Percentiles rank a stretch among this genome's conserved stretches.
These are phyloP conservation scores for Earliella scabrosa DNA, from an alignment of 1,284 basidiomycete species.

Conservation along the genomic window DNA sequence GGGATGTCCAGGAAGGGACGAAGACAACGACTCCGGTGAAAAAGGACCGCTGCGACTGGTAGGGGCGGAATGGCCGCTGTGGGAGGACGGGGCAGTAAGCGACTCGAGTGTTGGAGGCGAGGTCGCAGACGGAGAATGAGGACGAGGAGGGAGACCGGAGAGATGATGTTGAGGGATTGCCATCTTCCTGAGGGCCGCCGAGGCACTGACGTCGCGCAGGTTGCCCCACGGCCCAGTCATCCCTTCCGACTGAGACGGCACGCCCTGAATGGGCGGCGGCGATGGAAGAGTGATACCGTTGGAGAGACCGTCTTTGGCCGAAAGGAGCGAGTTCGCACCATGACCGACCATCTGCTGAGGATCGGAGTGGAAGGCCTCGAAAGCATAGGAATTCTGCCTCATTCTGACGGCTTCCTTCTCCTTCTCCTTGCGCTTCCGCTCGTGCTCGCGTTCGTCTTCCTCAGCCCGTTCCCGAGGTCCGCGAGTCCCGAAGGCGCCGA, in stretches of 20 bases:
- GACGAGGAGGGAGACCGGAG: slow-evolving; percentile 29
- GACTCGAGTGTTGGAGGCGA: slow-evolving; percentile 27
- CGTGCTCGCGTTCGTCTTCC: slow-evolving; percentile 63
- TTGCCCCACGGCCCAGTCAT: slow-evolving; percentile 32
- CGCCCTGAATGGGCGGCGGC: slow-evolving; percentile 21
- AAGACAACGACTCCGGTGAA: slow-evolving; percentile 35
- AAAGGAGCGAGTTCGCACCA: slow-evolving; percentile 39
- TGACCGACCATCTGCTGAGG: slow-evolving; percentile 45
- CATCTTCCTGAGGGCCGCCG: slow-evolving; percentile 37
- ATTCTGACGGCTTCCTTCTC: slow-evolving; percentile 43
- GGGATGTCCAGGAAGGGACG: slow-evolving; percentile 34
- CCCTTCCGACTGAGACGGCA: slow-evolving; percentile 24
- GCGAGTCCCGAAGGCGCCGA: slow-evolving; percentile 45
- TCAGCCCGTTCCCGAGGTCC: slow-evolving; percentile 64
- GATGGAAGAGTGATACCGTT: slow-evolving; percentile 22
- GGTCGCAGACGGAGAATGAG: slow-evolving; percentile 28
- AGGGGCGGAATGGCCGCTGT: slow-evolving; percentile 27
- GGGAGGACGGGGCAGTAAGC: slow-evolving; percentile 22
- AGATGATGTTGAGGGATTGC: slow-evolving; percentile 28
- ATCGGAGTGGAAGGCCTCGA: slow-evolving; percentile 78
- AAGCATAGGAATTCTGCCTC: slow-evolving; percentile 50
- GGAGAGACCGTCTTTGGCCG: slow-evolving; percentile 34
- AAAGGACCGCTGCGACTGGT: slow-evolving; percentile 32
- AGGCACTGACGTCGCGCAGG: slow-evolving; percentile 33
- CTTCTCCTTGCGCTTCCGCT: slow-evolving; percentile 56